Evolutionary conservation across 805 yeast genomes (phyloP).

Genomic region (Clavispora vitiphila): DNA sequence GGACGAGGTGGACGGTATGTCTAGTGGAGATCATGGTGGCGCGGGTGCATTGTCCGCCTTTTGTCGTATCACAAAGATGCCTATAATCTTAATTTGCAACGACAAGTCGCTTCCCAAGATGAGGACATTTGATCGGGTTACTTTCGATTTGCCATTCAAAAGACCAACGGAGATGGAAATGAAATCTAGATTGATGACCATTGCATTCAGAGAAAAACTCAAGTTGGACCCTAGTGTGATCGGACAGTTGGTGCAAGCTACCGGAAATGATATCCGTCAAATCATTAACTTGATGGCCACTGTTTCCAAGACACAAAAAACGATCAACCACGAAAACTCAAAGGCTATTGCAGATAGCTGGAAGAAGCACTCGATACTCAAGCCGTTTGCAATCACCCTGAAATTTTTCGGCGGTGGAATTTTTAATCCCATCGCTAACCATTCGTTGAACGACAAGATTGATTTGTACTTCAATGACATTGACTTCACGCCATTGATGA

Average conservation of each 20-base stretch:
- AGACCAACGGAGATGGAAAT: conserved; percentile 83
- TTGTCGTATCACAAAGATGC: conserved; percentile 80
- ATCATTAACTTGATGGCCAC: conserved; percentile 86
- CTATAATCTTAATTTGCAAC: conserved; percentile 89
- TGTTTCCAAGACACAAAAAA: conserved; percentile 66
- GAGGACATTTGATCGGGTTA: conserved; percentile 88
- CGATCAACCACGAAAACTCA: conserved; percentile 60
- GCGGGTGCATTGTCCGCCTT: conserved; percentile 89
- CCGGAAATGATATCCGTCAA: conserved; percentile 90
- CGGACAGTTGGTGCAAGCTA: conserved; percentile 78
- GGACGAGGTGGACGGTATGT: conserved; percentile 99
- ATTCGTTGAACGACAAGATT: conserved; percentile 72
- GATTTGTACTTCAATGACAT: conserved; percentile 90
- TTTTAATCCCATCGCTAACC: conserved; percentile 48
- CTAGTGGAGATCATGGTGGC: conserved; percentile 98
- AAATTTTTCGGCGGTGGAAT: conserved; percentile 56
- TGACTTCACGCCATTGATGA: conserved; percentile 92
- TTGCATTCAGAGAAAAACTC: conserved; percentile 79
- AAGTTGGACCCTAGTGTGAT: conserved; percentile 75
- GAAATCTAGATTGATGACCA: conserved; percentile 80
- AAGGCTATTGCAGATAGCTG: conserved; percentile 60
- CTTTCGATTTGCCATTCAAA: conserved; percentile 77
- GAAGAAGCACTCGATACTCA: conserved; percentile 86
- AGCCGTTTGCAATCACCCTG: conserved; percentile 86
- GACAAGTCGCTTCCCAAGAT: conserved; percentile 89